Conservation (phyloP, 2,329 filamentous ascomycete genomes). For the Chrysosporium queenslandicum region DNA sequence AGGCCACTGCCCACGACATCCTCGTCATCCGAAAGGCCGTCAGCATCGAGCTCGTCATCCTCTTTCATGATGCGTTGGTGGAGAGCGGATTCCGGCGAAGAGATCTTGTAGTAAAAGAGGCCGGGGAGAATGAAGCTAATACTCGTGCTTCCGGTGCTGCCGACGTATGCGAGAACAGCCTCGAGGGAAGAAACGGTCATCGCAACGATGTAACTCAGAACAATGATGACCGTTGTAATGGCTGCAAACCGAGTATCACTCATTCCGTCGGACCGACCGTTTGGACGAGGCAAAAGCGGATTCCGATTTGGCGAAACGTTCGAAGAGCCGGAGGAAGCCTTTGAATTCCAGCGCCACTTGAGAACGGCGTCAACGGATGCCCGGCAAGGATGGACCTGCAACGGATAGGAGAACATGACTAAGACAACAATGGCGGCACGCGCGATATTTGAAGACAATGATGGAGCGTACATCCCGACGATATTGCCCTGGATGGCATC, state of each 20-base stretch:
- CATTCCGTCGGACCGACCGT: constrained; percentile 45
- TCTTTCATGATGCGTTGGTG: constrained; percentile 84
- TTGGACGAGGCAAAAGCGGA: constrained; percentile 32
- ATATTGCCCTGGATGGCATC: constrained; percentile 86
- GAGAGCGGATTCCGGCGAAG: constrained; percentile 71
- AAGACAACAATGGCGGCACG: constrained; percentile 92
- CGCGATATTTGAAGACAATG: constrained; percentile 77
- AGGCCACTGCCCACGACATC: constrained; percentile 20
- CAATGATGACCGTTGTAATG: constrained; percentile 76
- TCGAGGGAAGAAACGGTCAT: constrained; percentile 86
- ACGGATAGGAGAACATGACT: constrained; percentile 90
- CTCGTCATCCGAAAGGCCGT: constrained; percentile 40
- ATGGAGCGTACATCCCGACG: constrained; percentile 75
- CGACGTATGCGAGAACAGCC: constrained; percentile 87
- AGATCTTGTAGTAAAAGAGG: constrained; percentile 98
- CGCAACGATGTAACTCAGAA: constrained; percentile 74
- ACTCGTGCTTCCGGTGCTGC: constrained; percentile 83
- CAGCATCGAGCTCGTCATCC: constrained; percentile 60
- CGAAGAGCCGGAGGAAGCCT: constrained; percentile 27
- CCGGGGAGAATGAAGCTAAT: constrained; percentile 96
- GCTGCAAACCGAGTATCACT: constrained; percentile 79
- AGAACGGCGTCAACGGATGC: constrained; percentile 92
- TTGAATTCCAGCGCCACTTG: constrained; percentile 63
- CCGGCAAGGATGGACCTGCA: constrained; percentile 91
- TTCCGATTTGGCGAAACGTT: constrained; percentile 37